phyloP scores from a whole-genome alignment of 257 asterid species.

The Fraxinus pennsylvanica region DNA sequence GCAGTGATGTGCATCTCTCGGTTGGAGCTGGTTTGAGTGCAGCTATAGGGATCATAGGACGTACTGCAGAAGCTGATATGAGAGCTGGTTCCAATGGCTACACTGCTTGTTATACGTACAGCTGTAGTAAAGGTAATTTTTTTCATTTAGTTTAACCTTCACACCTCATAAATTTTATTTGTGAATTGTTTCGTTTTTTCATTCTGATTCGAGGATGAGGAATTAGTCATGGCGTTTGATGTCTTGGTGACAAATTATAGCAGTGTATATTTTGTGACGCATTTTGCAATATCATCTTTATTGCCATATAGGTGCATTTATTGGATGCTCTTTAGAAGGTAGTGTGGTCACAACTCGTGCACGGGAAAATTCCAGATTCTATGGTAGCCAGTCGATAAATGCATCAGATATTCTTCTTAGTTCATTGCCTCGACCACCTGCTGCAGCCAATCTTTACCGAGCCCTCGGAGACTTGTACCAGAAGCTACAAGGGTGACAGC shows the following conservation, averaged over 20 bases:
- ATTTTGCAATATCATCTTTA: neutral
- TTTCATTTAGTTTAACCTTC: neutral
- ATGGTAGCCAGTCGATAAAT: slow-evolving; percentile 71
- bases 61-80: slow-evolving; percentile 93
- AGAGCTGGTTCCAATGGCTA: slow-evolving; percentile 73
- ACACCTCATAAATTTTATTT: too few relatives aligned
- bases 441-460: slow-evolving; percentile 80
- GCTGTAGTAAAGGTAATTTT: slow-evolving; percentile 90
- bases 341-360: slow-evolving; percentile 77
- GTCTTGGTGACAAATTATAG: neutral
- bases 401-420: slow-evolving; percentile 80
- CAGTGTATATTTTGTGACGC: neutral
- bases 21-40: slow-evolving; percentile 95
- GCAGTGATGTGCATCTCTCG: slow-evolving; percentile 72
- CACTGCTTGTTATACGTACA: slow-evolving; percentile 86
- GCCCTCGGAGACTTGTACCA: slow-evolving; percentile 67
- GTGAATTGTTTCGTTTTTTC: neutral
- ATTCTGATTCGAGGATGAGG: neutral
- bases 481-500: slow-evolving; percentile 44
- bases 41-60: slow-evolving; percentile 81
- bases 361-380: slow-evolving; percentile 74
- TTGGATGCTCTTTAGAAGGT: slow-evolving; percentile 95
- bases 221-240: neutral
- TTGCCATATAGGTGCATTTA: slow-evolving; percentile 75
- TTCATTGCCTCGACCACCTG: slow-evolving; percentile 87